Evolutionary conservation across 495 filamentous ascomycete species (phyloP), one percentile per base, ranked within the genome.

Genomic region (Annulohypoxylon stygium): DNA sequence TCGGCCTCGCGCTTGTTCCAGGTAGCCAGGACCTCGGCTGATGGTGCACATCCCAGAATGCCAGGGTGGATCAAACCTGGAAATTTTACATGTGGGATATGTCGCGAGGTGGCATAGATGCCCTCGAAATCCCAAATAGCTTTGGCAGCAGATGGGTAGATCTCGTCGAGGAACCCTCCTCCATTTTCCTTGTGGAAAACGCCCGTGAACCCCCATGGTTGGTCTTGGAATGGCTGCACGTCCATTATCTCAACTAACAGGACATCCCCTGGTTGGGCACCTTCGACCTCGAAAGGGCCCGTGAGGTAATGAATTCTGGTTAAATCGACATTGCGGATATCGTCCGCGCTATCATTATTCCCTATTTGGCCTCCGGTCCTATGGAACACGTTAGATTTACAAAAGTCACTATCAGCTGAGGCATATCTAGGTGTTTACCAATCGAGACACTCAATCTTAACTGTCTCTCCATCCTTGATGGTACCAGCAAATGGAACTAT

Each of bases 121-220:
- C 95, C 95, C 76, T 97, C 94, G 70, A 98, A 97, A 77, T 97
- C 95, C 95, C 95, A 98, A 76, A 98, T 97, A 0, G 95, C 95
- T 77, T 96, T 96, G 14, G 93, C 93, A n/a, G 93, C 87, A 8
- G 93, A 89, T 0, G 95, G 95, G 76, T 97, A 98, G 10, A 93
- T 83, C 77, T 97, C 93, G 79, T 98, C 95, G 18, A 97, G 82
- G 72, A 97, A 97, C 0, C 95, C 95, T 8, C 95, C 95, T 0
- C 95, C 95, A 77, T 98, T 98, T 8, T 89, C 81, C 65, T 87
- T 89, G 54, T 91, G 85, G 76, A 98, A 97, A 1, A 98, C 84
- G 0, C 95, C 95, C 2, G 91, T 93, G 74, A 97, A 97, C 2
- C 95, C 95, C 95, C 95, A 98, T 0, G 94, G 94, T 71, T 90